Evolutionary conservation across 2,329 filamentous ascomycete genomes (phyloP).

Genomic region (Saccharata proteae): DNA sequence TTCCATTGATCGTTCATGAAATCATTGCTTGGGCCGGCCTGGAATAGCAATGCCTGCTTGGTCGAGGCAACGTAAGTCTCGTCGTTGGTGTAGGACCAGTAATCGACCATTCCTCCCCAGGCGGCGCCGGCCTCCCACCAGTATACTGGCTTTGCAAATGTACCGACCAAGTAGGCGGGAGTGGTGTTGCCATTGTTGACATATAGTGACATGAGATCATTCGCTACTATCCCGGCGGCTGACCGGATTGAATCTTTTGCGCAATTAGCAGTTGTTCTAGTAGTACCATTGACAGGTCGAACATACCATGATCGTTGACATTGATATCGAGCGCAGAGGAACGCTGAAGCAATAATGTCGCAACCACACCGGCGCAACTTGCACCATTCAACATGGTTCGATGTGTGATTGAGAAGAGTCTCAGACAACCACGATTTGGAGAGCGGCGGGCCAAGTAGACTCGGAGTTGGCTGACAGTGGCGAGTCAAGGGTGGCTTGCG

Average conservation of each 20-base stretch:
- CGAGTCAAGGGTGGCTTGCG: too few species aligned
- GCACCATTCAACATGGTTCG: too few species aligned
- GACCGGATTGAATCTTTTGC: conserved; percentile 4
- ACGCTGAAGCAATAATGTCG: too few species aligned
- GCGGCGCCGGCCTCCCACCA: conserved; percentile 32
- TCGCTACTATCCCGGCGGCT: conserved; percentile 2
- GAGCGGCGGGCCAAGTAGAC: too few species aligned
- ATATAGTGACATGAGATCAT: conserved; percentile 6
- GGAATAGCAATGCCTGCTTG: conserved; percentile 51
- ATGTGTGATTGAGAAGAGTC: too few species aligned
- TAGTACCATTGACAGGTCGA: too few species aligned
- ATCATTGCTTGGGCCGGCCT: conserved; percentile 59
- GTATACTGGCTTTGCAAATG: conserved; percentile 35
- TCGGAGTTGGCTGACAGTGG: too few species aligned
- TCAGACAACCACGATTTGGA: too few species aligned
- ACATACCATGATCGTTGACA: too few species aligned
- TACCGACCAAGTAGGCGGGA: conserved; percentile 31
- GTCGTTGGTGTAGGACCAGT: conserved; percentile 31
- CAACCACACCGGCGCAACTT: too few species aligned
- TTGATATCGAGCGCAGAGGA: too few species aligned
- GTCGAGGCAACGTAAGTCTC: conserved; percentile 25
- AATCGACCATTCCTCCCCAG: conserved; percentile 27
- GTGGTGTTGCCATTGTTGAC: conserved; percentile 3
- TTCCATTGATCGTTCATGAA: conserved; percentile 44
- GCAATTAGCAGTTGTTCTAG: too few species aligned